Percentiles rank a stretch among this genome's conserved stretches.
Conservation (phyloP, 768 basidiomycete genomes). For the Hericium rajendrae region DNA sequence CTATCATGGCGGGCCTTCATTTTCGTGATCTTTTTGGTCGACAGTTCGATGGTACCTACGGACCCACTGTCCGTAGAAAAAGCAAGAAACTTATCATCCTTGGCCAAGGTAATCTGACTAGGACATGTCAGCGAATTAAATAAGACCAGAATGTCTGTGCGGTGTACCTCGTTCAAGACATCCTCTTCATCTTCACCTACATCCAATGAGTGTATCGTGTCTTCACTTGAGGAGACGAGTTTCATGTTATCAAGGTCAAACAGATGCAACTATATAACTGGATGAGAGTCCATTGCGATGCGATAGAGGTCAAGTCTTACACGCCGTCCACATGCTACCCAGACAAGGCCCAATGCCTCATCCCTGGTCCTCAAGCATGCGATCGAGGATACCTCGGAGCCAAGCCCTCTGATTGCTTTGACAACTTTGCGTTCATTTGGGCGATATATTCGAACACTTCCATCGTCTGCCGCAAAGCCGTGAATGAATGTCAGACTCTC, state of each 20-base stretch:
- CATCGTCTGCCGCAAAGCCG: constrained; percentile 38
- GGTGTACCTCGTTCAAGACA: constrained; percentile 57
- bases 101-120: constrained; percentile 56
- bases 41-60: constrained; percentile 58
- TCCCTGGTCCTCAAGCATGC: constrained; percentile 28
- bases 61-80: constrained; percentile 63
- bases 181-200: constrained; percentile 46
- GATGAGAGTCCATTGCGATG: background rate
- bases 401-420: constrained; percentile 16
- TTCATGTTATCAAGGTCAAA: constrained; percentile 38
- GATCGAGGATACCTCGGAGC: constrained; percentile 55
- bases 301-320: constrained; percentile 26
- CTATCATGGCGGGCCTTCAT: constrained; percentile 59
- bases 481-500: constrained; percentile 16
- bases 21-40: constrained; percentile 32
- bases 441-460: constrained; percentile 12
- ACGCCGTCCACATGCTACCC: constrained; percentile 56
- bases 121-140: constrained; percentile 21
- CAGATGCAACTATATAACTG: constrained; percentile 20
- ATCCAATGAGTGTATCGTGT: constrained; percentile 37
- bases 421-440: constrained; percentile 7
- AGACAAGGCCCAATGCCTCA: constrained; percentile 36
- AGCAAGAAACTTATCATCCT: constrained; percentile 42
- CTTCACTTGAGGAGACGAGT: constrained; percentile 42
- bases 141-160: background rate